phyloP scores from a whole-genome alignment of 768 basidiomycete species.

The Agrocybe pediades region DNA sequence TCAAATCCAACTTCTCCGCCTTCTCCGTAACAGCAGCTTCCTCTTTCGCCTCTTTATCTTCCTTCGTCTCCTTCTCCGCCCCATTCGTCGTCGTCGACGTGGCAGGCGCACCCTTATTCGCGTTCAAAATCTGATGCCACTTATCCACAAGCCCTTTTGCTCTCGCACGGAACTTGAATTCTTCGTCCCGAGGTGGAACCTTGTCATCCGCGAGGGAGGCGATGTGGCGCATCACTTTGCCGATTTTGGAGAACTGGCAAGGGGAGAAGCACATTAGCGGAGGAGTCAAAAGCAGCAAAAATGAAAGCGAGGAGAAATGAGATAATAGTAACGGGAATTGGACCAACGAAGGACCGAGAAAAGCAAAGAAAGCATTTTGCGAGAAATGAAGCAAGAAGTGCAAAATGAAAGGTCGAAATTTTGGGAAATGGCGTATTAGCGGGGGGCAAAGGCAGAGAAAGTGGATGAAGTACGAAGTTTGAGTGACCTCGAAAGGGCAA shows the following conservation, averaged over 20 bases:
- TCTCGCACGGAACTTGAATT: slow-evolving; percentile 69
- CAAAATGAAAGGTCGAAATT: too few relatives aligned
- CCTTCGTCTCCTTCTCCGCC: slow-evolving; percentile 18
- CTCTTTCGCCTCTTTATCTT: not conserved
- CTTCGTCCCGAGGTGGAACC: slow-evolving; percentile 66
- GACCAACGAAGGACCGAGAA: too few relatives aligned
- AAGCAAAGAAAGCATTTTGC: too few relatives aligned
- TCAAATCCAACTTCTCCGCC: slow-evolving; percentile 34
- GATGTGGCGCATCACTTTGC: slow-evolving; percentile 90
- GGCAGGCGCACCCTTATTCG: slow-evolving; percentile 26
- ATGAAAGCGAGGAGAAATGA: not conserved
- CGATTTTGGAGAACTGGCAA: slow-evolving; percentile 75
- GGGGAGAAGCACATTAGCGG: not conserved
- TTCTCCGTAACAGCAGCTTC: slow-evolving; percentile 22
- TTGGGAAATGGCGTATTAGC: too few relatives aligned
- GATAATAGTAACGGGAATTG: too few relatives aligned
- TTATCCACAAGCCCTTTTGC: slow-evolving; percentile 69
- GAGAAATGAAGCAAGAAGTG: too few relatives aligned
- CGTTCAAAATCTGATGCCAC: slow-evolving; percentile 61
- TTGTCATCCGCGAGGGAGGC: slow-evolving; percentile 51
- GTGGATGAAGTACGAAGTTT: not conserved
- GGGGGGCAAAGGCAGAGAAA: too few relatives aligned
- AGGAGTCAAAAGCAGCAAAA: not conserved
- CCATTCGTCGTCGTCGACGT: not conserved
- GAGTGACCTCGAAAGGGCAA: too few relatives aligned